Percentiles rank a stretch among this genome's conserved stretches.
Evolutionary conservation across 1,284 basidiomycete species (phyloP).

Genomic region (Puccinia coronata): DNA sequence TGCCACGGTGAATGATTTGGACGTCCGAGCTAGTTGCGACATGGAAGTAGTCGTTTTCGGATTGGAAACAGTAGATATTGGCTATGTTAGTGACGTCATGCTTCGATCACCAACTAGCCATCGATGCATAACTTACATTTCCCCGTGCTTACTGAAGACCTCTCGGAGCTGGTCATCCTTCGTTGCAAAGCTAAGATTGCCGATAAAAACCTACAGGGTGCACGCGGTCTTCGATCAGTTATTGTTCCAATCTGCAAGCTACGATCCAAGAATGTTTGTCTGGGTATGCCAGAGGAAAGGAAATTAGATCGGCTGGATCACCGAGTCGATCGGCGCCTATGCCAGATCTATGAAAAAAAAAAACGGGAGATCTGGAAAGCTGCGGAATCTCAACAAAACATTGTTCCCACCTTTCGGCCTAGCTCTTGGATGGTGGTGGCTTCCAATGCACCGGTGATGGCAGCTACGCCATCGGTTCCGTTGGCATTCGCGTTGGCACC

Average conservation of each 20-base stretch:
- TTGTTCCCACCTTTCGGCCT: conserved; percentile 53
- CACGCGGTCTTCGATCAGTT: background rate
- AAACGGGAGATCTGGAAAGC: background rate
- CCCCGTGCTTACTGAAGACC: conserved; percentile 24
- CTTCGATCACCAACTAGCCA: background rate
- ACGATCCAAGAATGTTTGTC: too few relatives aligned
- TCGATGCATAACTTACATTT: conserved; percentile 27
- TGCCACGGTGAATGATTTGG: conserved; percentile 48
- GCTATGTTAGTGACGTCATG: background rate
- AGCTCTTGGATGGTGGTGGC: conserved; percentile 52
- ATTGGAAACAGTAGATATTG: background rate
- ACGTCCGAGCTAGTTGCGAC: conserved; percentile 27
- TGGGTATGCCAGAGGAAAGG: too few relatives aligned
- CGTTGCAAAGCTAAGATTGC: conserved; percentile 42
- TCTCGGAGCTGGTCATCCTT: conserved; percentile 41
- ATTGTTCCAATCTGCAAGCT: background rate
- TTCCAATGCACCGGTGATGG: conserved; percentile 52
- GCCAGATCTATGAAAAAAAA: too few relatives aligned
- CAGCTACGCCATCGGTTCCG: conserved; percentile 25
- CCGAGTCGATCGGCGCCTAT: too few relatives aligned
- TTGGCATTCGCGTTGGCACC: background rate
- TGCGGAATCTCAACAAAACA: background rate
- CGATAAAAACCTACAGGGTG: conserved; percentile 29
- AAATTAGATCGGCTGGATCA: too few relatives aligned
- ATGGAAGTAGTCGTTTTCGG: background rate